Evolutionary conservation across 2,329 filamentous ascomycete genomes (phyloP).

Genomic region (Graphilbum fragrans): DNA sequence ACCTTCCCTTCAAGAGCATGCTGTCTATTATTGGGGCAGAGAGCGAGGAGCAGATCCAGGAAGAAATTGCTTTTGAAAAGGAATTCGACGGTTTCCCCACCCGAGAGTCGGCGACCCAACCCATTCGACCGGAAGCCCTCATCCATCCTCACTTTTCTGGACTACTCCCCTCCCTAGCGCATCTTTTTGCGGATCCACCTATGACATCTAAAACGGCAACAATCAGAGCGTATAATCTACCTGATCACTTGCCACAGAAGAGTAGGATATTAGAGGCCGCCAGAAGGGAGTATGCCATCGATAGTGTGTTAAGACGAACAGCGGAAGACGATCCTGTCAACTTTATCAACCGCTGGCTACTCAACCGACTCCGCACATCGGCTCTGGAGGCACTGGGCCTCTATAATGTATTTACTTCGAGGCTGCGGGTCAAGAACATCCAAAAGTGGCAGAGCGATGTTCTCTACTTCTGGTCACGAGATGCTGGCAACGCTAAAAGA

Average conservation of each 20-base stretch:
- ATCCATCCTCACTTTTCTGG: too few relatives aligned
- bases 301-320: conserved; percentile 25
- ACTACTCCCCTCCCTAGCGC: conserved; percentile 36
- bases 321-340: conserved; percentile 26
- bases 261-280: conserved; percentile 28
- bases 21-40: conserved; percentile 24
- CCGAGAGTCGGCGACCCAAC: too few relatives aligned
- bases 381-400: conserved; percentile 32
- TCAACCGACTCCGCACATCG: conserved; percentile 35
- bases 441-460: conserved; percentile 29
- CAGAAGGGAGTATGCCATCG: conserved; percentile 36
- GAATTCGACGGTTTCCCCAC: too few relatives aligned
- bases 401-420: conserved; percentile 21
- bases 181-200: conserved; percentile 26
- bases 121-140: too few relatives aligned
- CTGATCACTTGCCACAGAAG: conserved; percentile 21
- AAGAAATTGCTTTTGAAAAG: too few relatives aligned
- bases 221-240: conserved; percentile 23
- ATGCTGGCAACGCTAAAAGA: conserved; percentile 14
- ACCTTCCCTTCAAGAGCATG: conserved; percentile 25
- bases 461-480: conserved; percentile 25
- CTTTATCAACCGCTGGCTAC: conserved; percentile 39
- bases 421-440: conserved; percentile 19
- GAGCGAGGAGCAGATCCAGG: too few relatives aligned
- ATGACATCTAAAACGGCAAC: conserved; percentile 29